Conservation (phyloP, 148 eudicot genomes). For the Arctostaphylos glauca region DNA sequence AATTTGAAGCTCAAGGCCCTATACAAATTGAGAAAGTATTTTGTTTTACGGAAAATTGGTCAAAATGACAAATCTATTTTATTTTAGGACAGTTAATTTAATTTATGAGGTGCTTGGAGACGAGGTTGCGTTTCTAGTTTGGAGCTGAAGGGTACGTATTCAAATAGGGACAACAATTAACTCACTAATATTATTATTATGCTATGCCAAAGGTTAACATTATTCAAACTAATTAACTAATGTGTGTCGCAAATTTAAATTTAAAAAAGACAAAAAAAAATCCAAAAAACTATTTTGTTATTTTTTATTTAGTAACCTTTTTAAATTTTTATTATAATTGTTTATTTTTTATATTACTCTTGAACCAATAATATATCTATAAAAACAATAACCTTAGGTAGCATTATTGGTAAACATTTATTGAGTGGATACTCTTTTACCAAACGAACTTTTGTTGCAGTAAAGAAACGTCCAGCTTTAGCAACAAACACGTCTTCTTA, state of each 20-base stretch:
- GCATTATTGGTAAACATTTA: not conserved
- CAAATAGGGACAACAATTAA: not conserved
- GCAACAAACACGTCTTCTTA: not conserved
- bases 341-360: no score
- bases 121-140: slow-evolving; percentile 52
- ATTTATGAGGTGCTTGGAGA: slow-evolving; percentile 32
- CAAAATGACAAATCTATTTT: no score
- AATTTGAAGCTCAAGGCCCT: no score
- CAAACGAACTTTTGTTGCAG: not conserved
- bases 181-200: not conserved
- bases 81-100: no score
- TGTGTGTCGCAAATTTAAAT: not conserved
- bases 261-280: not conserved
- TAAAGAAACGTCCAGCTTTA: not conserved
- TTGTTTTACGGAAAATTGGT: no score
- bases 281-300: no score
- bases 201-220: not conserved
- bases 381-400: not conserved
- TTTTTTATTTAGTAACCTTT: no score
- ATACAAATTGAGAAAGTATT: no score
- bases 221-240: not conserved
- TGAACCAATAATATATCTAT: no score
- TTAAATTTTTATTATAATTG: no score
- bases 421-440: not conserved
- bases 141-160: slow-evolving; percentile 36